Evolutionary conservation across 2,329 filamentous ascomycete species (phyloP), one percentile per base, ranked within the genome.

Genomic region (Aspergillus sp.): DNA sequence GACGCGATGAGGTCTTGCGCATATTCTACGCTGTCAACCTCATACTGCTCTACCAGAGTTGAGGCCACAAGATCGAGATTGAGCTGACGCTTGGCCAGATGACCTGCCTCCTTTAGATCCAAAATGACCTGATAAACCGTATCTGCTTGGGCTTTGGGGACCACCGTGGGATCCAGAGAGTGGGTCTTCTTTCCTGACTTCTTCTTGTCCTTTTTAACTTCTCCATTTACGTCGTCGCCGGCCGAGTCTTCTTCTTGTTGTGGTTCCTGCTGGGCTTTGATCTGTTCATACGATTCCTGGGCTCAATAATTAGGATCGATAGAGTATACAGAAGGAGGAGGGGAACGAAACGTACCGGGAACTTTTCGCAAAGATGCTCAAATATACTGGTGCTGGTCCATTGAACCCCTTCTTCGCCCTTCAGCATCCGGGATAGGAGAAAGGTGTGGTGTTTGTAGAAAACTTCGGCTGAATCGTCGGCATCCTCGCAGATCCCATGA

Each of bases 361-460:
- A 80, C 52, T 77, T 76, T 51, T 77, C 72, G 24, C 73, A 74
- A 22, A 81, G 70, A 65, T 81, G 77, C 49, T 73, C 70, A 64
- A 79, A 79, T 6, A 81, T 65, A 61, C 74, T 74, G 9, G 78
- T 79, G 39, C 73, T 73, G 7, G 71, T 70, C 80, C 80, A 82
- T 54, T 79, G 70, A 39, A 81, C 68, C 50, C 72, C 72, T 64
- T 81, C 78, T 59, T 76, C 74, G 4, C 75, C 77, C 61, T 77
- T 76, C 18, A 80, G 65, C 80, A 82, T 82, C 47, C 78, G 76
- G 20, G 71, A 75, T 14, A 82, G 72, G n/a, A 82, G 66, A 60
- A 81, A 82, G 42, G 68, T 63, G 55, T 76, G 75, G 59, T 82
- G 78, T 57, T 76, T 76, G 56, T 78, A 71, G 54, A 82, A 79